Evolutionary conservation across 2,329 filamentous ascomycete genomes (phyloP).

Genomic region (Ceratocystis eucalypticola): DNA sequence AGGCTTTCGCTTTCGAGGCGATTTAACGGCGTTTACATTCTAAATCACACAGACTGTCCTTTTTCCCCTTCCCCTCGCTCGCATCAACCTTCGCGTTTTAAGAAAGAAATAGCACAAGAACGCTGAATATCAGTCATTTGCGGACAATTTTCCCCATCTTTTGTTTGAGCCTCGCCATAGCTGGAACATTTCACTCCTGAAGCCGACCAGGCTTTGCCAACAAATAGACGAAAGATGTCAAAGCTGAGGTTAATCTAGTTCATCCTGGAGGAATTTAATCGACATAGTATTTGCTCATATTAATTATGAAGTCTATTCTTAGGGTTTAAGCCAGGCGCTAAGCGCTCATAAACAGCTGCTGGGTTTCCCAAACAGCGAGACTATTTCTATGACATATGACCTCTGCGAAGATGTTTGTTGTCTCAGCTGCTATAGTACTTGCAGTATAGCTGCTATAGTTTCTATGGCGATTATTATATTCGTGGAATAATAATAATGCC

Average conservation of each 20-base stretch:
- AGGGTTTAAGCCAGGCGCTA: not conserved
- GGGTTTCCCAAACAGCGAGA: too few relatives aligned
- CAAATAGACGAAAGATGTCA: not conserved
- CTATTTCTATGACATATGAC: too few relatives aligned
- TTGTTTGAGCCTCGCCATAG: not conserved
- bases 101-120: not conserved
- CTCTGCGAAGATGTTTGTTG: too few relatives aligned
- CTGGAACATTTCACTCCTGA: not conserved
- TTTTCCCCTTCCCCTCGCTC: not conserved
- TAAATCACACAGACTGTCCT: not conserved
- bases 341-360: not conserved
- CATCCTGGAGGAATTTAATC: not conserved
- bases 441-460: too few relatives aligned
- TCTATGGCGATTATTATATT: too few relatives aligned
- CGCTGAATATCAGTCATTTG: not conserved
- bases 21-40: not conserved
- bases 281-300: not conserved
- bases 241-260: not conserved
- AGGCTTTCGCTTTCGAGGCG: not conserved
- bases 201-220: not conserved
- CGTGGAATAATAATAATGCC: not conserved
- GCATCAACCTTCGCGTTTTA: not conserved
- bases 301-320: not conserved
- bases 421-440: too few relatives aligned
- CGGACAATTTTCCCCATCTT: not conserved